Evolutionary conservation across 495 filamentous ascomycete genomes (phyloP).

Genomic region (Aspergillus carlsbadensis): DNA sequence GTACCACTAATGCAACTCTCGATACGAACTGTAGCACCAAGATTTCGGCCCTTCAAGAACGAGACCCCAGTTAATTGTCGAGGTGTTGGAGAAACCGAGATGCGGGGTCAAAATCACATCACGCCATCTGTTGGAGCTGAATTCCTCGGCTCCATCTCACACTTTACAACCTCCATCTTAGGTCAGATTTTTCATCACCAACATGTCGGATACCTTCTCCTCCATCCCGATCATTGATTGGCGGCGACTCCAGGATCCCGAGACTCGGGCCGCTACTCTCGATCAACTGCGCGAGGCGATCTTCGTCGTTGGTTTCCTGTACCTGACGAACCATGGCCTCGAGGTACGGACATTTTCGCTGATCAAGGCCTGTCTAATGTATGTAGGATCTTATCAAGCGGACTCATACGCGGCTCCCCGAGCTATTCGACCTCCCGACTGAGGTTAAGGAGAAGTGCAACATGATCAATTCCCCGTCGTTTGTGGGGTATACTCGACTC

Average conservation of each 20-base stretch:
- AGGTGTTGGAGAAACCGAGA: too few species aligned
- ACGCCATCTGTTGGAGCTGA: too few species aligned
- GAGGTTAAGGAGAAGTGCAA: slow-evolving; percentile 78
- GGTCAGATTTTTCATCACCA: background rate
- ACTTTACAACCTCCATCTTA: too few species aligned
- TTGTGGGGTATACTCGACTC: slow-evolving; percentile 49
- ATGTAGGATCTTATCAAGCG: slow-evolving; percentile 61
- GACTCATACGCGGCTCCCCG: slow-evolving; percentile 68
- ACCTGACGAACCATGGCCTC: slow-evolving; percentile 83
- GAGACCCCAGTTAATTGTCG: too few species aligned
- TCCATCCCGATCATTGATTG: slow-evolving; percentile 56
- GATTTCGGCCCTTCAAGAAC: too few species aligned
- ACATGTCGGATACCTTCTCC: slow-evolving; percentile 54
- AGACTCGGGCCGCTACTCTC: slow-evolving; percentile 74
- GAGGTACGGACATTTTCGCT: slow-evolving; percentile 37
- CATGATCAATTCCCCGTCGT: slow-evolving; percentile 77
- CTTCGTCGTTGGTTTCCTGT: slow-evolving; percentile 88
- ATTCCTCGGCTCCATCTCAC: background rate
- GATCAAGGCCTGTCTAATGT: slow-evolving; percentile 27
- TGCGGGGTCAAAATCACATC: too few species aligned
- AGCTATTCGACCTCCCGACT: slow-evolving; percentile 75
- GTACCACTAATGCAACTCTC: too few species aligned
- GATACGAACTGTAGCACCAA: too few species aligned
- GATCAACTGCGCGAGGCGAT: slow-evolving; percentile 71
- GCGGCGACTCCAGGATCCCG: slow-evolving; percentile 59